Conservation (phyloP, 2,329 filamentous ascomycete genomes). For the Microthyrium microscopicum region DNA sequence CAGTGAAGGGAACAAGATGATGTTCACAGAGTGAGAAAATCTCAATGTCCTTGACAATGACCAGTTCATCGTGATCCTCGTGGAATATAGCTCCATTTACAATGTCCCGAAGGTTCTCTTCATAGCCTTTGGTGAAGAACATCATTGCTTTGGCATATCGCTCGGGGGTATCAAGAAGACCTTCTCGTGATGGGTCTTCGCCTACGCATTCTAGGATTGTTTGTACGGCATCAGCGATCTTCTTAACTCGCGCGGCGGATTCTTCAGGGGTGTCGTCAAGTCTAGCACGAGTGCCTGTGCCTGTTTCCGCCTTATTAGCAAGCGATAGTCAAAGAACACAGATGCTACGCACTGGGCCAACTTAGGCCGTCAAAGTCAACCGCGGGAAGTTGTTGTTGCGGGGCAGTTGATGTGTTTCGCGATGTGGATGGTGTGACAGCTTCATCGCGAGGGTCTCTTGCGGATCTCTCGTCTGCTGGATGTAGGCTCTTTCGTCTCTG, state of each 20-base stretch:
- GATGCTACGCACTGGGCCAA: slow-evolving; percentile 30
- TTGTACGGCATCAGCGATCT: slow-evolving; percentile 44
- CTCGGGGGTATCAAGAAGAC: slow-evolving; percentile 51
- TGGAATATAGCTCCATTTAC: slow-evolving; percentile 92
- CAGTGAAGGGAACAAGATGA: slow-evolving; percentile 88
- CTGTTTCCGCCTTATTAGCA: slow-evolving; percentile 20
- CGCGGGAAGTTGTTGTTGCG: slow-evolving; percentile 32
- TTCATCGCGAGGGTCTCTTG: slow-evolving; percentile 36
- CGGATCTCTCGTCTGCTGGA: slow-evolving; percentile 26
- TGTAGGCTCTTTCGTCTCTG: no score
- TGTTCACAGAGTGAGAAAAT: slow-evolving; percentile 92
- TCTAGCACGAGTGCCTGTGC: slow-evolving; percentile 46
- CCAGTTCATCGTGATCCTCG: slow-evolving; percentile 91
- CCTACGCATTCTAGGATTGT: slow-evolving; percentile 51
- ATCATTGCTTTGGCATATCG: slow-evolving; percentile 92
- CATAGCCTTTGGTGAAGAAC: slow-evolving; percentile 92
- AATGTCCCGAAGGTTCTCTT: slow-evolving; percentile 81
- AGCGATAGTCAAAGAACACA: not conserved
- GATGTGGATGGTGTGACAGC: slow-evolving; percentile 33
- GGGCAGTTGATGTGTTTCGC: slow-evolving; percentile 33
- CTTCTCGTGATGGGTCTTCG: slow-evolving; percentile 48
- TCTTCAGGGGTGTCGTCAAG: slow-evolving; percentile 42
- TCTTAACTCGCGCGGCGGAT: slow-evolving; percentile 38
- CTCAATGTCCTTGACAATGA: slow-evolving; percentile 96
- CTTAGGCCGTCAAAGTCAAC: slow-evolving; percentile 39